Percentiles rank a stretch among this genome's conserved stretches.
phyloP scores from a whole-genome alignment of 2,329 filamentous ascomycete species.

The Pyrenochaeta sp. region DNA sequence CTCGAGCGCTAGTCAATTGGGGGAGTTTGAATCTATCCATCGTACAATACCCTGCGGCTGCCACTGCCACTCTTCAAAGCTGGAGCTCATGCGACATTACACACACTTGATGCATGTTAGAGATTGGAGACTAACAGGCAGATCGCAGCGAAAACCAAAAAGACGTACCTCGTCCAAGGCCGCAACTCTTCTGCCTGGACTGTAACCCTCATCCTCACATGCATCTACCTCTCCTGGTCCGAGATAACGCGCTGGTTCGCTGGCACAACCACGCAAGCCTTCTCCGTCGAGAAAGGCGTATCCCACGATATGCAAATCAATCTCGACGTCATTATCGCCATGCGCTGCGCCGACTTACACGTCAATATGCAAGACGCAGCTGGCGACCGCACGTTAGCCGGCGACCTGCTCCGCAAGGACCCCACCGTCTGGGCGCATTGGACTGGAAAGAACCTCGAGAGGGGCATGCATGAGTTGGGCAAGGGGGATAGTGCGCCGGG shows the following conservation, averaged over 20 bases:
- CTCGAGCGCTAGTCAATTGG: neutral
- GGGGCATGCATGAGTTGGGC: conserved; percentile 55
- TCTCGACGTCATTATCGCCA: conserved; percentile 88
- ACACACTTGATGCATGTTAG: neutral
- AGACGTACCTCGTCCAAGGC: conserved; percentile 86
- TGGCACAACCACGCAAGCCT: conserved; percentile 85
- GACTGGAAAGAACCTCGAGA: conserved; percentile 73
- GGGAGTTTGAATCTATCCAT: neutral
- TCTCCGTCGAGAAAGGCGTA: conserved; percentile 91
- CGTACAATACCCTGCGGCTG: neutral
- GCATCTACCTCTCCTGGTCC: conserved; percentile 75
- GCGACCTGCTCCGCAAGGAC: conserved; percentile 75
- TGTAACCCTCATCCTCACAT: conserved; percentile 78
- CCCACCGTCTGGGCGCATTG: conserved; percentile 83
- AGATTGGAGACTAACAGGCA: conserved; percentile 14
- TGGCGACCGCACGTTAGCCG: conserved; percentile 89
- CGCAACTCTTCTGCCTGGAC: conserved; percentile 94
- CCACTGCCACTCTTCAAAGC: neutral
- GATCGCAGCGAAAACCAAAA: conserved; percentile 87
- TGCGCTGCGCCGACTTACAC: conserved; percentile 88
- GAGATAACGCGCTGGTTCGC: conserved; percentile 85
- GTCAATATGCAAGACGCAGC: conserved; percentile 97
- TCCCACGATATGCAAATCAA: conserved; percentile 92
- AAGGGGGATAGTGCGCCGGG: conserved; percentile 41
- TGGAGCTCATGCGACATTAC: conserved; percentile 6